Evolutionary conservation across 257 asterid genomes (phyloP).

Genomic region (Solanum chmielewskii): DNA sequence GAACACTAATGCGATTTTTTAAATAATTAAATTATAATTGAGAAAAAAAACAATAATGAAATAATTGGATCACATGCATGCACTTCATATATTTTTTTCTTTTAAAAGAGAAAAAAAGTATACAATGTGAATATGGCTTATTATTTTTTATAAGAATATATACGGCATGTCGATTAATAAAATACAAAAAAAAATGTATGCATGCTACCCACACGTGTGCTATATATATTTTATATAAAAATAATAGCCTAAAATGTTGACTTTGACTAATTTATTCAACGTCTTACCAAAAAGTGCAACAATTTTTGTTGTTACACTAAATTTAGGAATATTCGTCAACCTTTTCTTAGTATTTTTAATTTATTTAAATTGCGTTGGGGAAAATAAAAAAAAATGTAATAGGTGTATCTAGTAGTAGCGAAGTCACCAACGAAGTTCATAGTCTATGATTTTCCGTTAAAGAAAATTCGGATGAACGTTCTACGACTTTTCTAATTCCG

Average conservation of each 20-base stretch:
- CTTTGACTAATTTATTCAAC: background rate
- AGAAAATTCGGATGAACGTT: background rate
- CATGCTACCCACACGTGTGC: background rate
- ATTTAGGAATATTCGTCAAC: background rate
- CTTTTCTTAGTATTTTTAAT: background rate
- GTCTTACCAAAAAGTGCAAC: background rate
- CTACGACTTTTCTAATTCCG: background rate
- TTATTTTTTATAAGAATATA: background rate
- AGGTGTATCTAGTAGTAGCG: background rate
- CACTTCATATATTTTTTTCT: background rate
- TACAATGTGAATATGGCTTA: background rate
- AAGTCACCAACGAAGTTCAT: background rate
- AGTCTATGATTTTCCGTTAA: background rate
- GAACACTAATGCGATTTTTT: background rate
- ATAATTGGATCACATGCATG: background rate
- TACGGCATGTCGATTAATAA: background rate
- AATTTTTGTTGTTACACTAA: constrained; percentile 9
- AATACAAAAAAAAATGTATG: background rate
- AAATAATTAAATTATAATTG: background rate
- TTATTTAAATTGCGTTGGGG: background rate
- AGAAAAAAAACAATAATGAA: background rate
- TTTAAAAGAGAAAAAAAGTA: too few relatives aligned
- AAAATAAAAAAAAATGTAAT: background rate
- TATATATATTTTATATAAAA: background rate
- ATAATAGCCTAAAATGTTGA: constrained; percentile 10